Evolutionary conservation across 2,329 filamentous ascomycete species (phyloP), one percentile per base, ranked within the genome.

Genomic region (Bisporella sp.): DNA sequence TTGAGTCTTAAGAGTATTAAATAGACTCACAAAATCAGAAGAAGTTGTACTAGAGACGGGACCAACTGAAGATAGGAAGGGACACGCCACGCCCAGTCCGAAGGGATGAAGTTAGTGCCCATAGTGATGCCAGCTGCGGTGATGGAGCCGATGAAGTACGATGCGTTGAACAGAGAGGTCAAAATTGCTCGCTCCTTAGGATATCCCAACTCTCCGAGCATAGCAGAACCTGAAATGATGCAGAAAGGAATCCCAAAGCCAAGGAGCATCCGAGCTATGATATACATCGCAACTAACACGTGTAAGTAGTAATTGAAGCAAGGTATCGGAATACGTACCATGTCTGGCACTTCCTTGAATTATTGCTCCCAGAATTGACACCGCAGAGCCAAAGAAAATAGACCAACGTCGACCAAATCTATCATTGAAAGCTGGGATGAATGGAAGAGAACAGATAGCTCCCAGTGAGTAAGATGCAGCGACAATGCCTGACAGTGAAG

Each of bases 311-410:
- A 57, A 57, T 49, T 64, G 70, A 1, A 69, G 64, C 4, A 66
- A 59, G 4, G 45, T 71, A 64, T 32, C 68, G 68, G 12, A 45
- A 11, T 9, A 31, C 33, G 31, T 47, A 55, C 57, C 41, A 33
- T 57, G 29, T 6, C 43, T 29, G 32, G 57, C 63, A 70, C 6
- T 73, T 2, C 77, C 77, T 57, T 82, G 79, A 41, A 83, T 65
- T 5, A 81, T 56, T 6, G 77, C 74, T 7, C 79, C 79, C 12
- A 73, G 56, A 37, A 77, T 66, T 72, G 80, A 80, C 52, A 80
- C 69, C 0, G 68, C 48, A 11, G 76, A 80, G 0, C 79, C 79
- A 31, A 74, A 47, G 51, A 81, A 68, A 51, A 82, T 79, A n/a
- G 76, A 73, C 69, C 70, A 73, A 51, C 75, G 67, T 51, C 74